Evolutionary conservation across 306 rosid species (phyloP), one percentile per base, ranked within the genome.

Genomic region (Glycine soja): DNA sequence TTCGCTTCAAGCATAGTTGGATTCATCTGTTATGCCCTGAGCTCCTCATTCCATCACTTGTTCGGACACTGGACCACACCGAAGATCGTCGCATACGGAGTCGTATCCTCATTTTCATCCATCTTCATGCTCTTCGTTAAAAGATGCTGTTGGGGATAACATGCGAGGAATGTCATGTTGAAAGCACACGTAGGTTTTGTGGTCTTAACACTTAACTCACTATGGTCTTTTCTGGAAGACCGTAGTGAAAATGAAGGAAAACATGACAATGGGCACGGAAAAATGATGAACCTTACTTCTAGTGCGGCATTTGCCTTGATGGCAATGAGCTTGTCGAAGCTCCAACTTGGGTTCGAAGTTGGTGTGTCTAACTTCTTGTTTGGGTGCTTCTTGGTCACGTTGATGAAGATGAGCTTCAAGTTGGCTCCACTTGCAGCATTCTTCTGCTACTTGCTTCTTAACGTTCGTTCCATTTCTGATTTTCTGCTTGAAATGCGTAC

Each of bases 401-500:
- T 64, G 10, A 70, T 77, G 63, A 77, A 77, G 46, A 40, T 77
- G 79, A 83, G 40, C 43, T 10, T 83, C 2, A 77, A 43, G 54
- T 10, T 63, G 3, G 59, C 24, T 15, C 56, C 48, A n/a, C 9
- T 70, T 16, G 76, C 16, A 0, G 72, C 72, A 6, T 10, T 63
- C 3, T 64, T 76, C 10, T 76, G 81, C 32, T 48, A 47, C 48
- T 13, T 62, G 13, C 50, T 61, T 34, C 4, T 62, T 2, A 76
- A 61, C 5, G 8, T 75, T 1, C 36, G 59, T 47, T 75, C 30
- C 5, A 7, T 75, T 43, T 58, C 79, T 2, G 79, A 59, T 75
- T 58, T 13, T 13, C 0, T 18, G 43, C 13, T 42, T 46, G 11
- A 46, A 8, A 46, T 46, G 51, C 12, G 51, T 46, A 11, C 51